Base-by-base conservation (phyloP, 2,329 filamentous ascomycete species). In the Cryphonectria naterciae region DNA sequence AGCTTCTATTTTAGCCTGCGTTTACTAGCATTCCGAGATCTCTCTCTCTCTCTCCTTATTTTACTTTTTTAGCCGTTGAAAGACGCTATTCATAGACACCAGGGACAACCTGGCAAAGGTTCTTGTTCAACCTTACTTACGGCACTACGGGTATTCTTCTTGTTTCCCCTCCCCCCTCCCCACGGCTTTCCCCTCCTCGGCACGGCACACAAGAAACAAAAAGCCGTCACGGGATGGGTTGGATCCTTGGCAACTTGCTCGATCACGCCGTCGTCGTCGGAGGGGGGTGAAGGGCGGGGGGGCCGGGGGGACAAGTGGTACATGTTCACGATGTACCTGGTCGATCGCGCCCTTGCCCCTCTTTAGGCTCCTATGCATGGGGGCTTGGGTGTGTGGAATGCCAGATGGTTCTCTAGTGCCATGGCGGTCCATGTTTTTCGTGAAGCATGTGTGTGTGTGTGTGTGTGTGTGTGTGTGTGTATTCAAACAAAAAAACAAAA, bases 311-410 rank as follows among this genome's bases (percentile, higher is more conserved):
- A 19, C 6, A 17, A 22, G 19, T 22, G 46, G 32, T 61, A 61
- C 58, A 61, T 61, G 15, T 22, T 61, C 58, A 39, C 35, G 58
- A 61, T 39, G 58, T 61, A 61, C 58, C 32, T 13, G 58, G 58
- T 22, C 17, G 35, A 39, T 61, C 58, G 6, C 35, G 8, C 35
- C 46, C 46, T 8, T 39, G 0, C 46, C 22, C 22, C 10, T n/a
- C 46, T 49, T 49, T 49, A 49, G 46, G 19, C 46, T 49, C 7
- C 22, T 8, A 49, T 49, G 46, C 46, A 49, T 49, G 46, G 1
- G 46, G 32, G 32, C 32, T 1, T n/a, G 19, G 58, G 58, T n/a
- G 32, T 37, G 32, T 61, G 58, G 58, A 61, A 61, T 39, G 58
- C 19, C 46, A 49, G 22, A 49, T 49, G 46, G 22, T 49, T 22